Conservation (phyloP, 306 rosid species). For the Pyrus pyrifolia region DNA sequence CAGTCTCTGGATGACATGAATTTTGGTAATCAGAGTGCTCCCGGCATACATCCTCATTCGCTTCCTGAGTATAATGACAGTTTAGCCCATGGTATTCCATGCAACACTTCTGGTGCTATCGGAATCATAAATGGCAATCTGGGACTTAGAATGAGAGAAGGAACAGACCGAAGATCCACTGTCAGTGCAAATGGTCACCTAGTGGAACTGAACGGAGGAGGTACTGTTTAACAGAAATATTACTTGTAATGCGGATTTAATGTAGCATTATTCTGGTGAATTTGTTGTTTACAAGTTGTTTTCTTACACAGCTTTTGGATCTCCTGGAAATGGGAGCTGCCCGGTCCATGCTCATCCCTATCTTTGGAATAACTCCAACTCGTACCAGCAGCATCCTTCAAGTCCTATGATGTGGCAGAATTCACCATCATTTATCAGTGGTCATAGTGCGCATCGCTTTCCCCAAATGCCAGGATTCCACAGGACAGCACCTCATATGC, state of each 20-base stretch:
- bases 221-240: conserved; percentile 14
- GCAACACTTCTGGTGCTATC: conserved; percentile 34
- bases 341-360: conserved; percentile 53
- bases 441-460: conserved; percentile 44
- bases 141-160: conserved; percentile 46
- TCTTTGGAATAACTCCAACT: conserved; percentile 52
- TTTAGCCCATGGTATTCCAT: conserved; percentile 46
- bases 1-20: conserved; percentile 39
- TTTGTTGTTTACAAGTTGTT: conserved; percentile 8
- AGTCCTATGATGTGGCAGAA: conserved; percentile 52
- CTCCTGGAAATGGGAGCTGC: conserved; percentile 48
- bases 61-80: conserved; percentile 60
- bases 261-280: not conserved
- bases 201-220: conserved; percentile 57
- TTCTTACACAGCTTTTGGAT: conserved; percentile 32
- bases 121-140: conserved; percentile 35
- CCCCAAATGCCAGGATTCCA: conserved; percentile 59
- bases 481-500: conserved; percentile 48
- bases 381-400: conserved; percentile 64
- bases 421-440: conserved; percentile 57
- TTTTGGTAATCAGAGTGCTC: conserved; percentile 31
- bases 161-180: conserved; percentile 42
- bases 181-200: conserved; percentile 40
- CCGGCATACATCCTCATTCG: conserved; percentile 60
- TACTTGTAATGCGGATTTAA: not conserved